phyloP scores from a whole-genome alignment of 352 stramenopile species.

The Phytophthora ramorum region DNA sequence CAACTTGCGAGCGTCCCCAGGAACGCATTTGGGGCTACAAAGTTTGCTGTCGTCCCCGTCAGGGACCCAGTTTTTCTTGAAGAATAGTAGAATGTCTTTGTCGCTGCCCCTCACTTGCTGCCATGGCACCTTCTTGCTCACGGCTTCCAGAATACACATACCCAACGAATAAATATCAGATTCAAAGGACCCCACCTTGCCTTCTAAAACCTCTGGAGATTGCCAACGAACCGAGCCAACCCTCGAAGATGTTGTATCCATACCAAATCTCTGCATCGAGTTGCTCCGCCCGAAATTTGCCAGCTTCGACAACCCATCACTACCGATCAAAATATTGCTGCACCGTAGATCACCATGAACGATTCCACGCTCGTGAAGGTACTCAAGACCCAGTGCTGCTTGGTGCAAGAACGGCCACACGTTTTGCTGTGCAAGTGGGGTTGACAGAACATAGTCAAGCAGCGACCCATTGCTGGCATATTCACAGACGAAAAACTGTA shows the following conservation, averaged over 20 bases:
- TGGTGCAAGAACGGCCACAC: slow-evolving; percentile 12
- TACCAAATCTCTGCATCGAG: not conserved
- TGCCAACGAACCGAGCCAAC: slow-evolving; percentile 10
- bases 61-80: not conserved
- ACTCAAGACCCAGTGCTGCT: slow-evolving; percentile 7
- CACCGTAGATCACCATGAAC: slow-evolving; percentile 34
- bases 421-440: not conserved
- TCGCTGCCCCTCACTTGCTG: not conserved
- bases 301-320: slow-evolving; percentile 27
- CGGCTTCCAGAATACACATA: slow-evolving; percentile 27
- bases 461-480: slow-evolving; percentile 4
- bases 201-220: slow-evolving; percentile 16
- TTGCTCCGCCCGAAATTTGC: slow-evolving; percentile 27
- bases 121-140: slow-evolving; percentile 9
- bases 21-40: not conserved
- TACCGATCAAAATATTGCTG: slow-evolving; percentile 38
- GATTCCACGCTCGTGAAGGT: slow-evolving; percentile 13
- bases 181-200: not conserved
- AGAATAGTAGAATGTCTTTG: too few species aligned
- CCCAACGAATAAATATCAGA: slow-evolving; percentile 25
- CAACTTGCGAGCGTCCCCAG: not conserved
- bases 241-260: not conserved
- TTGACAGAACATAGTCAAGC: not conserved
- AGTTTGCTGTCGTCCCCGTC: not conserved
- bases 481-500: slow-evolving; percentile 11